Base-by-base conservation (phyloP, 345 rosid genomes). In the Aethionema arabicum region DNA sequence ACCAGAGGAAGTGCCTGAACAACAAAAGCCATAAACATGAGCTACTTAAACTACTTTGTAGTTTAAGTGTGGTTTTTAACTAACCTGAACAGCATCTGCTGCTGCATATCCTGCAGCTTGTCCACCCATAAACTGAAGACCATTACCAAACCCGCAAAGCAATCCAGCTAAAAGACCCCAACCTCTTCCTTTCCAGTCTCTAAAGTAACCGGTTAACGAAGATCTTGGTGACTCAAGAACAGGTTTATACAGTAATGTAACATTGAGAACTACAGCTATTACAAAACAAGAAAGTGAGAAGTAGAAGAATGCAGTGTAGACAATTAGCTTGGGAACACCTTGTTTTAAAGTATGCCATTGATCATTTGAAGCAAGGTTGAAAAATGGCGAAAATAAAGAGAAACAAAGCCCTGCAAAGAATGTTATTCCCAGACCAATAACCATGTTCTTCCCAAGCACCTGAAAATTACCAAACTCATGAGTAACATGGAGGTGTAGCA, bases 1-100 rank as follows among this genome's bases (percentile, higher is more conserved):
- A 88, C 98, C 15, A 91, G 79, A 4, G 98, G 96, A 63, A 91
- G 86, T 63, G 98, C 92, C 96, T 91, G 80, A 11, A 32, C 68
- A 61, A 13, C 4, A 42, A 68, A 8, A n/a, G 7, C 4, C 43
- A 41, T 51, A 42, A 7, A 65, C 21, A 56, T 49, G 33, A 47
- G 52, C 68, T 61, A 38, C 60, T 30, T 7, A 30, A 72, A 30
- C 36, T 48, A 61, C 40, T 13, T 41, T 0, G 27, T 41, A 10
- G n/a, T 35, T 13, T 9, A 54, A 12, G 39, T 38, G 4, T 5
- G 27, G 57, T 6, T 15, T 53, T 29, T 41, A 43, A 63, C 72
- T 59, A 61, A 86, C 95, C 90, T 82, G 90, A 66, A 87, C 86
- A 30, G 85, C 85, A 76, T 81, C 83, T 36, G 90, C 84, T 0